A percentile compares a stretch with the other conserved stretches of the same genome.
Conservation (phyloP, 495 filamentous ascomycete genomes). For the Penicillium desertorum region DNA sequence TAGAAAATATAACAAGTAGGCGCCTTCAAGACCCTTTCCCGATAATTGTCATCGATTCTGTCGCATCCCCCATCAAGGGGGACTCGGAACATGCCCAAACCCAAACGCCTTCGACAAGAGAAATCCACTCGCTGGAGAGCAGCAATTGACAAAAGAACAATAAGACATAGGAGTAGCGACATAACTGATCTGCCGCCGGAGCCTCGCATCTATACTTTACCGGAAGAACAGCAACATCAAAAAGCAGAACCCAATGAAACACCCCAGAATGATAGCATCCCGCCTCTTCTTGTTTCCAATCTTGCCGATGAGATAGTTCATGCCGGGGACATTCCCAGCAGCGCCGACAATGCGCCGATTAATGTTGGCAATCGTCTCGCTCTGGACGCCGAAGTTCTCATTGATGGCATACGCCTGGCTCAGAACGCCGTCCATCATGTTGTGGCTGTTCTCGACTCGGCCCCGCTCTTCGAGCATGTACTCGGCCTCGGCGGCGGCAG, state of each 20-base stretch:
- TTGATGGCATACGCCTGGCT: slow-evolving; percentile 97
- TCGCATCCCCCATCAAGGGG: slow-evolving; percentile 14
- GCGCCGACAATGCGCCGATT: slow-evolving; percentile 85
- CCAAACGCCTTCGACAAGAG: slow-evolving; percentile 22
- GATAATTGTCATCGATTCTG: slow-evolving; percentile 24
- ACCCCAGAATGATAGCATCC: slow-evolving; percentile 89
- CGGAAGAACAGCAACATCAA: slow-evolving; percentile 81
- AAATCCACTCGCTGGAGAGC: slow-evolving; percentile 25
- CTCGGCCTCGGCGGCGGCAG: slow-evolving; percentile 79
- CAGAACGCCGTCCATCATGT: slow-evolving; percentile 83
- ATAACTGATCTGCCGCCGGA: neutral
- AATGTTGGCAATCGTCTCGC: slow-evolving; percentile 81
- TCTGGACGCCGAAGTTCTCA: slow-evolving; percentile 82
- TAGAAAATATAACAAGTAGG: slow-evolving; percentile 22
- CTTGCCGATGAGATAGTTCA: slow-evolving; percentile 89
- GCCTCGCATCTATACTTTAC: slow-evolving; percentile 36
- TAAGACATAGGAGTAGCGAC: neutral
- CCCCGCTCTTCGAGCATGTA: slow-evolving; percentile 94
- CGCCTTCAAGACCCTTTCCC: slow-evolving; percentile 18
- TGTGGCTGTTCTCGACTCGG: slow-evolving; percentile 82
- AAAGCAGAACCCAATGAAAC: slow-evolving; percentile 88
- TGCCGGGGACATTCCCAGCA: slow-evolving; percentile 85
- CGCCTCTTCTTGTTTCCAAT: slow-evolving; percentile 94
- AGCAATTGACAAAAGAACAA: slow-evolving; percentile 16
- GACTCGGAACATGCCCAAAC: slow-evolving; percentile 20